phyloP scores from a whole-genome alignment of 1,139 yeast species.

The Saccharomyces hybrid region DNA sequence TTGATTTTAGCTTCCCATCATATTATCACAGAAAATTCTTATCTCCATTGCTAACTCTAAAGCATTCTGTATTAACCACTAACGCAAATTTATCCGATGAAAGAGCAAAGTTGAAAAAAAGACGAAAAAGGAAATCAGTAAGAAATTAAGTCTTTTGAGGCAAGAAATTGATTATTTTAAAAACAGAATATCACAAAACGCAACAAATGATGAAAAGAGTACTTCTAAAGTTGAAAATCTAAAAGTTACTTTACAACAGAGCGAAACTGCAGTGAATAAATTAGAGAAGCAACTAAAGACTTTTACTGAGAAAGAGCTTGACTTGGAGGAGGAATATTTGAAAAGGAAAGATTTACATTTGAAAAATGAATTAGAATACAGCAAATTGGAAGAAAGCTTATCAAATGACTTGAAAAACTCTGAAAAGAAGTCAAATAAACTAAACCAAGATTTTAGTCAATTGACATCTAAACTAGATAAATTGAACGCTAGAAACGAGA shows the following conservation, averaged over 20 bases:
- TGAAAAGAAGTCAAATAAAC: conserved; percentile 12
- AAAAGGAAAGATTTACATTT: conserved; percentile 36
- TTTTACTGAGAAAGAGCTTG: conserved; percentile 32
- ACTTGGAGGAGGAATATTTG: conserved; percentile 36
- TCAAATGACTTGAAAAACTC: conserved; percentile 22
- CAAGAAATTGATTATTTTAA: conserved; percentile 53
- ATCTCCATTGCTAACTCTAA: conserved; percentile 52
- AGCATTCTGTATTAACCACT: conserved; percentile 55
- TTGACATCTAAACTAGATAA: conserved; percentile 35
- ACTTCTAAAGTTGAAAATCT: conserved; percentile 39
- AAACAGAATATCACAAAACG: conserved; percentile 41
- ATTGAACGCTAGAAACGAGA: conserved; percentile 29
- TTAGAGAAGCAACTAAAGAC: conserved; percentile 35
- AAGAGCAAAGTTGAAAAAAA: conserved; percentile 50
- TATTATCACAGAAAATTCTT: conserved; percentile 32
- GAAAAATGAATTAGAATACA: conserved; percentile 33
- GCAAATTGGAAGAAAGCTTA: conserved; percentile 32
- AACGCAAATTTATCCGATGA: conserved; percentile 47
- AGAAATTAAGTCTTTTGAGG: conserved; percentile 44
- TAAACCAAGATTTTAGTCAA: conserved; percentile 33
- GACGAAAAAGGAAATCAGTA: conserved; percentile 54
- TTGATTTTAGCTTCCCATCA: conserved; percentile 30
- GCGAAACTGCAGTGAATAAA: conserved; percentile 35
- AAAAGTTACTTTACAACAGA: conserved; percentile 37
- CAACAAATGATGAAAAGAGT: conserved; percentile 41